Conservation (phyloP, 148 eudicot genomes). For the Amaranthus hypochondriacus region DNA sequence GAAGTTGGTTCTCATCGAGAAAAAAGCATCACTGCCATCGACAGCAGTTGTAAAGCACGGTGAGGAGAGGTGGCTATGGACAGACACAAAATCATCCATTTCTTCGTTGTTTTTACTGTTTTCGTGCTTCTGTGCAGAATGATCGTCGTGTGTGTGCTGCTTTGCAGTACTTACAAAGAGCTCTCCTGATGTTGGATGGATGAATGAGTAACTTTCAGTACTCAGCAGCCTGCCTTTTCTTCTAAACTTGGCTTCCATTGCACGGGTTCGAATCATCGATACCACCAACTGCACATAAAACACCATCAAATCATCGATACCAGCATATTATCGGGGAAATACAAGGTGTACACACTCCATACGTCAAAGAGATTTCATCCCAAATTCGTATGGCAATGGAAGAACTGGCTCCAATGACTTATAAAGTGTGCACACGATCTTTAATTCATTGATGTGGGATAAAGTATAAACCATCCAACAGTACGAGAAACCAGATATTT, state of each 20-base stretch:
- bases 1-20: conserved; percentile 49
- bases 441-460: too few relatives aligned
- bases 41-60: conserved; percentile 32
- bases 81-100: conserved; percentile 55
- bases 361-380: too few relatives aligned
- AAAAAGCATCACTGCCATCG: conserved; percentile 45
- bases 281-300: conserved; percentile 46
- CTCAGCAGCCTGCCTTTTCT: conserved; percentile 28
- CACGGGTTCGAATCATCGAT: conserved; percentile 51
- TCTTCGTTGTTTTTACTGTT: conserved; percentile 28
- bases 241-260: conserved; percentile 62
- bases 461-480: too few relatives aligned
- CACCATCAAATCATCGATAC: background rate
- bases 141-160: background rate
- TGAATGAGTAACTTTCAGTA: conserved; percentile 35
- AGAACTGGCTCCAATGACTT: too few relatives aligned
- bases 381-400: too few relatives aligned
- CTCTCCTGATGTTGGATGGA: conserved; percentile 42
- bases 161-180: conserved; percentile 21
- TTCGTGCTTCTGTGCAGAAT: conserved; percentile 7
- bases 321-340: too few relatives aligned
- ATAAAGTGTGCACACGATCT: too few relatives aligned
- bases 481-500: too few relatives aligned
- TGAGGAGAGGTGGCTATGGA: conserved; percentile 47
- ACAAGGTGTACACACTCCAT: too few relatives aligned